Conservation (phyloP, 2,329 filamentous ascomycete genomes). For the Apiospora phragmitis region DNA sequence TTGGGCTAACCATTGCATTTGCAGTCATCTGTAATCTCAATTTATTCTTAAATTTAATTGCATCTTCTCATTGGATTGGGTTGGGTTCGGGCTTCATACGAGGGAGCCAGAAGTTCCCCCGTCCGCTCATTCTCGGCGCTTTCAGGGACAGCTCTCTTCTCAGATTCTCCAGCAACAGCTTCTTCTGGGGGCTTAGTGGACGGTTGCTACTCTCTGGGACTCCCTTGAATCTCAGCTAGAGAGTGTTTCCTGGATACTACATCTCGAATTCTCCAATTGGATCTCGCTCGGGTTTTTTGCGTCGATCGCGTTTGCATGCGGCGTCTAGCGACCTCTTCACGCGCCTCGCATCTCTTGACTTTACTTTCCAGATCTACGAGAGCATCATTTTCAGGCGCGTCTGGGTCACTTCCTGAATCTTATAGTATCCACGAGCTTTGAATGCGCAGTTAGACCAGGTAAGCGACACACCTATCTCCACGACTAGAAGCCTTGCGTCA, state of each 20-base stretch:
- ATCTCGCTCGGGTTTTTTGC: neutral
- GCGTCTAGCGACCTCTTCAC: neutral
- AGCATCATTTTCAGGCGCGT: neutral
- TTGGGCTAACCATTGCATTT: conserved; percentile 4
- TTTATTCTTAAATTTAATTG: conserved; percentile 29
- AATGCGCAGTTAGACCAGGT: neutral
- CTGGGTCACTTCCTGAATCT: neutral
- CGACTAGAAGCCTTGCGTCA: neutral
- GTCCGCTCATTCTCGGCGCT: neutral
- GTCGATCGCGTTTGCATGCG: neutral
- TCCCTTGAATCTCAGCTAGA: neutral
- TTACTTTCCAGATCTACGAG: neutral
- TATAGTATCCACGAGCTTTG: neutral
- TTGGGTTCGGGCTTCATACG: neutral
- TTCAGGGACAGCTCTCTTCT: neutral
- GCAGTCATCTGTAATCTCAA: conserved; percentile 33
- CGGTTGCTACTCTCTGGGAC: neutral
- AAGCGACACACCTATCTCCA: neutral
- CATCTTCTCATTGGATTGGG: conserved; percentile 20
- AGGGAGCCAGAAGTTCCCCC: neutral
- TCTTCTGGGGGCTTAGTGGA: neutral
- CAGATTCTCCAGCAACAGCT: neutral
- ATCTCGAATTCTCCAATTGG: neutral
- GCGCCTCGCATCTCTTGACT: neutral
- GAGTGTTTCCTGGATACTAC: neutral